Percentiles rank a stretch among this genome's conserved stretches.
phyloP scores from a whole-genome alignment of 78 protist genomes.

The Polysphondylium violaceum region DNA sequence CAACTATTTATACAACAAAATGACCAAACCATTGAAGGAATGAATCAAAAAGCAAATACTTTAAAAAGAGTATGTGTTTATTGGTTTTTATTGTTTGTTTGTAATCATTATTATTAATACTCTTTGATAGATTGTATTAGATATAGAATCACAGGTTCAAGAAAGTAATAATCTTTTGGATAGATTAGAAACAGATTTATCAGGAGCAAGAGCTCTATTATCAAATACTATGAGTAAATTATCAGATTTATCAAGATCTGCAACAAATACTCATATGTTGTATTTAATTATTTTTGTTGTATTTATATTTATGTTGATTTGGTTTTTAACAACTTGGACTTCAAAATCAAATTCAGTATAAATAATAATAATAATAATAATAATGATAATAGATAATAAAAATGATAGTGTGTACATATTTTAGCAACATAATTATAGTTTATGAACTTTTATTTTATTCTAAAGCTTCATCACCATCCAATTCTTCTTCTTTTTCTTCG shows the following conservation, averaged over 20 bases:
- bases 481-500: neutral
- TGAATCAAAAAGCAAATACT: conserved; percentile 28
- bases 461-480: neutral
- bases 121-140: conserved; percentile 31
- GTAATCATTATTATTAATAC: neutral
- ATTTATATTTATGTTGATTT: conserved; percentile 43
- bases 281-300: conserved; percentile 50
- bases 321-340: neutral
- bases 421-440: neutral
- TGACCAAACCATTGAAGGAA: conserved; percentile 20
- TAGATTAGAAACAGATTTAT: conserved; percentile 28
- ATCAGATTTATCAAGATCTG: conserved; percentile 50
- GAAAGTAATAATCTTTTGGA: conserved; percentile 67
- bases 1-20: conserved; percentile 54
- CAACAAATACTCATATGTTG: conserved; percentile 71
- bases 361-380: neutral
- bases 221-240: conserved; percentile 73
- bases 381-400: neutral
- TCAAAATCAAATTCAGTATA: neutral
- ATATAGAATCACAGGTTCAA: conserved; percentile 72
- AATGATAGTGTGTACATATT: neutral
- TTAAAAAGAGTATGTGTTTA: conserved; percentile 52
- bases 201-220: conserved; percentile 31
- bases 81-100: neutral
- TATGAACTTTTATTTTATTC: neutral